Evolutionary conservation across 1,284 basidiomycete species (phyloP), one percentile per base, ranked within the genome.

Genomic region (Melampsora larici-populina): DNA sequence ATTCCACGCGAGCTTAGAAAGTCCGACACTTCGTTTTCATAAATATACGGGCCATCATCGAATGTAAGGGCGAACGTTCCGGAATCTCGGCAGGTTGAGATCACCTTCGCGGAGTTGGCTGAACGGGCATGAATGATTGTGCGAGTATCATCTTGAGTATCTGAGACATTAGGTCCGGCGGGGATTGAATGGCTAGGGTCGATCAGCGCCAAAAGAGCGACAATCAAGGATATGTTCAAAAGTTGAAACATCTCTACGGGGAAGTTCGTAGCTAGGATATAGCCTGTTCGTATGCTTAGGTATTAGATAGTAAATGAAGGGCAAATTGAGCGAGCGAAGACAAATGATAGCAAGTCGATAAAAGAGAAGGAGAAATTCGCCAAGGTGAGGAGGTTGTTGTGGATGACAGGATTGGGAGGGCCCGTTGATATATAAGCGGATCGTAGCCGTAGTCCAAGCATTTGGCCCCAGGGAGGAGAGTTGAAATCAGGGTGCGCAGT

Each of bases 1-100:
- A 40, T 31, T 21, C 63, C 29, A 31, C 63, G 63, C 21, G 18
- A 21, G 8, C 33, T 64, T n/a, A 64, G 18, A 15, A 24, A 29
- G 9, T 29, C 33, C 31, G 26, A 40, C 18, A 64, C 21, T 31
- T 64, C 21, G 18, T 29, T 21, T 15, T 29, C 18, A 29, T 24
- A 64, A 36, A 40, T 21, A 36, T 24, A 29, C 24, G 63, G 63
- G 26, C 63, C 63, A 64, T 64, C 63, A 33, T 64, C 63, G 31
- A 31, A 64, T 7, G 63, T 58, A 29, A 58, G 55, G 24, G 55
- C 55, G 24, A 58, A 58, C 9, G n/a, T 29, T 9, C 55, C 55
- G 4, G 55, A 58, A 58, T n/a, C n/a, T 58, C 29, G n/a, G 29
- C 55, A 58, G n/a, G 55, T 58, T n/a, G 55, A 24, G 21, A 29